A percentile compares a stretch with the other conserved stretches of the same genome.
Conservation (phyloP, 2,329 filamentous ascomycete genomes). For the Mycogone perniciosa region DNA sequence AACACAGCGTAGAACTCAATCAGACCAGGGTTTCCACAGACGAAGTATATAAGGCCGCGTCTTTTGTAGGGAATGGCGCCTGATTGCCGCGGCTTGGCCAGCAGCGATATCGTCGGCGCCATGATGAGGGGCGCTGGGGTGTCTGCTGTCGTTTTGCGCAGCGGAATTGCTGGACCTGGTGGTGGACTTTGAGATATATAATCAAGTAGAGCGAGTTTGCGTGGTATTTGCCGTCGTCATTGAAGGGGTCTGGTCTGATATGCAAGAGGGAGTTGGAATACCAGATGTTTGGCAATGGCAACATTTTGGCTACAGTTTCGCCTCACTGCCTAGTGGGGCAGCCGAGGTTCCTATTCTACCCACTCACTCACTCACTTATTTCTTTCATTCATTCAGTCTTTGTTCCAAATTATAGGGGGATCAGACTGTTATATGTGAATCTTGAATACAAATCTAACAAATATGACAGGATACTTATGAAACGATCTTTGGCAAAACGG, state of each 20-base stretch:
- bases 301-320: background rate
- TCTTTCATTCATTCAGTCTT: too few species aligned
- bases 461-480: too few species aligned
- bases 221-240: background rate
- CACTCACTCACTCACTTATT: too few species aligned
- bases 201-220: background rate
- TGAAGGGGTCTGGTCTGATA: background rate
- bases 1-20: slow-evolving; percentile 68
- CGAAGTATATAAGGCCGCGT: slow-evolving; percentile 58
- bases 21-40: slow-evolving; percentile 71
- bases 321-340: too few species aligned
- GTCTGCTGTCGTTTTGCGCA: background rate
- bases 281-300: background rate
- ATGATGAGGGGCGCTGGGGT: slow-evolving; percentile 9
- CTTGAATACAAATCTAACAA: too few species aligned
- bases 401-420: too few species aligned
- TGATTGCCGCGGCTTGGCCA: slow-evolving; percentile 19
- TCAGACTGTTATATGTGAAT: too few species aligned
- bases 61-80: slow-evolving; percentile 10
- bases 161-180: background rate
- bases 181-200: background rate
- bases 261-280: background rate
- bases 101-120: slow-evolving; percentile 24
- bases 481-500: too few species aligned
- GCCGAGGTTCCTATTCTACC: too few species aligned